phyloP scores from a whole-genome alignment of 2,329 filamentous ascomycete species.

The Trichoderma oligosporum region DNA sequence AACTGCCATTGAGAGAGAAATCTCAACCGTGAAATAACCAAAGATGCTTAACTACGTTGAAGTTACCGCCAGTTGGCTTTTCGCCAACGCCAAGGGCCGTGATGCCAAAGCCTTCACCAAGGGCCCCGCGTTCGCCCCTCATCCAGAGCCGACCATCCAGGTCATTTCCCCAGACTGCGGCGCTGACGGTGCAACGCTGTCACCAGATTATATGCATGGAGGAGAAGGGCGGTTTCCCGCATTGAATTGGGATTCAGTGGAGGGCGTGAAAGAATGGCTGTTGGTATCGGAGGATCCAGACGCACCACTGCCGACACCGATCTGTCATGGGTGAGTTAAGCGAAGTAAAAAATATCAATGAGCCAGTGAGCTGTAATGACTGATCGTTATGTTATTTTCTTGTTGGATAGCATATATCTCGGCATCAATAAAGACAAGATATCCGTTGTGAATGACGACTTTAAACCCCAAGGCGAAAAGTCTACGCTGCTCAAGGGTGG shows the following conservation, averaged over 20 bases:
- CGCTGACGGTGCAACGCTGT: slow-evolving; percentile 34
- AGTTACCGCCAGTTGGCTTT: slow-evolving; percentile 38
- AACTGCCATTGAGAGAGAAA: no score
- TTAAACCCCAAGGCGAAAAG: slow-evolving; percentile 30
- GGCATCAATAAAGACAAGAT: slow-evolving; percentile 24
- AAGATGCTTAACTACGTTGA: slow-evolving; percentile 34
- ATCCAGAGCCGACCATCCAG: slow-evolving; percentile 35
- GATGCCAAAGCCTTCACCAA: slow-evolving; percentile 39
- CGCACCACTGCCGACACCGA: slow-evolving; percentile 41
- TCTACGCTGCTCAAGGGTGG: slow-evolving; percentile 39
- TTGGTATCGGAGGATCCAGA: slow-evolving; percentile 47
- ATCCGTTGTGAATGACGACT: slow-evolving; percentile 32
- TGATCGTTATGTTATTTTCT: not conserved
- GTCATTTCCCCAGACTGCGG: slow-evolving; percentile 42
- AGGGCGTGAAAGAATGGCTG: slow-evolving; percentile 42
- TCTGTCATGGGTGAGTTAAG: slow-evolving; percentile 42
- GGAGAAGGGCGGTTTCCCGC: slow-evolving; percentile 39
- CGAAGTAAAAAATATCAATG: not conserved
- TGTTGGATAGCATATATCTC: slow-evolving; percentile 24
- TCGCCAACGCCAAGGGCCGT: slow-evolving; percentile 35
- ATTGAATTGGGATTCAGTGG: slow-evolving; percentile 38
- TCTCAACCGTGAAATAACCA: not conserved
- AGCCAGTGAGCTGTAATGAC: not conserved
- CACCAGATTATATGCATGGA: slow-evolving; percentile 37
- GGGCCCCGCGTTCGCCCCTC: slow-evolving; percentile 33